Base-by-base conservation (phyloP, 257 asterid genomes). In the Salvia hispanica region DNA sequence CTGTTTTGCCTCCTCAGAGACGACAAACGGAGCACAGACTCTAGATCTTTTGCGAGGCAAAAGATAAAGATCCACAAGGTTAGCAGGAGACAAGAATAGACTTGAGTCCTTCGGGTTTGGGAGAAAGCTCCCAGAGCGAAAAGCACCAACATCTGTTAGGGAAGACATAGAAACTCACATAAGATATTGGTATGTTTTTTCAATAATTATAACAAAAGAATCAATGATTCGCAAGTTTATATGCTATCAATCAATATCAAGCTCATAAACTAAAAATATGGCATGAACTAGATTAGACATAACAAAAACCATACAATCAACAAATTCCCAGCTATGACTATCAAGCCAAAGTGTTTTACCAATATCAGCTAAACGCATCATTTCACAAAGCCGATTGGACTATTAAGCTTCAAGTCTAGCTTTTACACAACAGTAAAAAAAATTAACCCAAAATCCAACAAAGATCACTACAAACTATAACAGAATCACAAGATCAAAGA, bases 1-100 rank as follows among this genome's bases (percentile, higher is more conserved):
- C 77, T 64, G 79, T 76, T 79, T 83, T 48, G 73, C 65, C 67
- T 80, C 72, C 42, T 11, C 51, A n/a, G 76, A 66, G 76, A 82
- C 64, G 55, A 86, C 55, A 61, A 79, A 82, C 0, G 96, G 85
- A 25, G 87, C 87, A 34, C 65, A 66, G 77, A 88, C 64, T 13
- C 93, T 93, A 74, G 95, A 88, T 74, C 95, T 85, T 77, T 91
- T 91, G 76, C 83, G 69, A 47, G 87, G 84, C 58, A 85, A 74
- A 74, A 86, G 71, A 70, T 76, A 88, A 14, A 80, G 76, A 59
- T 85, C 96, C 74, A 81, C 81, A n/a, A 77, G 88, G 77, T 39
- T 75, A 14, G 76, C 89, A 69, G 77, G 77, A 14, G 80, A 33
- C 31, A 61, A 16, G 25, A 60, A 71, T 58, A 79, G 80, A 60